Conservation (phyloP, 164 flowering plant genomes). For the Houttuynia cordata region DNA sequence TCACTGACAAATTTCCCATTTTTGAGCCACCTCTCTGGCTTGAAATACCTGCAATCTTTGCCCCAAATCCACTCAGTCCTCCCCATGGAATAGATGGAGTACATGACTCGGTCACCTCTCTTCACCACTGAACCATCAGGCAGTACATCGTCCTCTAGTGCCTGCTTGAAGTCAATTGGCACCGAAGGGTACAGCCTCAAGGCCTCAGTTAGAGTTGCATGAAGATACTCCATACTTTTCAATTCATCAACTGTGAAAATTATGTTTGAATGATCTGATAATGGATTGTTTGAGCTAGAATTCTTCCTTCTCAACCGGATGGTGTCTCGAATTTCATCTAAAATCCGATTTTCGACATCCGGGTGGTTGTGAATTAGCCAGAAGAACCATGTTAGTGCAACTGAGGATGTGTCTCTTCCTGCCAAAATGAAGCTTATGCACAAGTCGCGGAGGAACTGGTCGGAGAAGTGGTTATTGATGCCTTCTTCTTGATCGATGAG, state of each 20-base stretch:
- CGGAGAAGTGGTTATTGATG: slow-evolving; percentile 11
- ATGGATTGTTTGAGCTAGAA: not conserved
- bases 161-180: slow-evolving; percentile 49
- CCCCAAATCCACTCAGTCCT: slow-evolving; percentile 50
- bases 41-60: slow-evolving; percentile 43
- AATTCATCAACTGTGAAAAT: slow-evolving; percentile 29
- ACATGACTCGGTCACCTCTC: slow-evolving; percentile 33
- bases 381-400: slow-evolving; percentile 65
- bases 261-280: not conserved
- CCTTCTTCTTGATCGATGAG: slow-evolving; percentile 21
- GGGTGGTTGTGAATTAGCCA: slow-evolving; percentile 48
- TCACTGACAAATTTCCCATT: slow-evolving; percentile 31
- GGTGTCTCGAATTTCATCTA: slow-evolving; percentile 27
- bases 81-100: slow-evolving; percentile 31
- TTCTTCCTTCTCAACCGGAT: slow-evolving; percentile 1
- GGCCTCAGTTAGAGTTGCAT: slow-evolving; percentile 53
- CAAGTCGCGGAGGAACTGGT: slow-evolving; percentile 39
- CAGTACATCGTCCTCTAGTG: slow-evolving; percentile 34
- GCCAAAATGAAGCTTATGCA: slow-evolving; percentile 64
- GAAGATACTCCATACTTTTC: slow-evolving; percentile 51
- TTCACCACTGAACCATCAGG: slow-evolving; percentile 38
- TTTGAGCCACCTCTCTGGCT: slow-evolving; percentile 54
- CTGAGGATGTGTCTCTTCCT: slow-evolving; percentile 73
- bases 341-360: slow-evolving; percentile 29
- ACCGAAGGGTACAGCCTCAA: slow-evolving; percentile 58